Percentiles rank a stretch among this genome's conserved stretches.
Evolutionary conservation across 441 rosid genomes (phyloP).

Genomic region (Isatis lusitanica): DNA sequence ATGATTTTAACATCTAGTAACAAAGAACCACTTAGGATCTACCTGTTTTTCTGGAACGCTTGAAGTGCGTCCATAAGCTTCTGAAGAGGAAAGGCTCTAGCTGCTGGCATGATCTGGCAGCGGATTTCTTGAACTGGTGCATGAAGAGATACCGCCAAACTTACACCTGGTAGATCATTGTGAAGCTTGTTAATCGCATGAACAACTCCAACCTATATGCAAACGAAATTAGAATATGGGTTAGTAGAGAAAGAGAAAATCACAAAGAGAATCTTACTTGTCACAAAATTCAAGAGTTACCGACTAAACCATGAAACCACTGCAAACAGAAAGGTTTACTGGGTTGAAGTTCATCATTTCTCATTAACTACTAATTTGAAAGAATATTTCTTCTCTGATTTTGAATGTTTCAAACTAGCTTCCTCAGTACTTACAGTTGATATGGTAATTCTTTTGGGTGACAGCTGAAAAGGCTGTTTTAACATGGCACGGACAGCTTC

Average conservation of each 20-base stretch:
- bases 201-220: slow-evolving; percentile 83
- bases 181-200: slow-evolving; percentile 93
- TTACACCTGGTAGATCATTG: slow-evolving; percentile 84
- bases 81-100: slow-evolving; percentile 94
- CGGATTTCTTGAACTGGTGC: slow-evolving; percentile 96
- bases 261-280: background rate
- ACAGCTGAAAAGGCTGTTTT: slow-evolving; percentile 78
- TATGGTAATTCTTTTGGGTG: slow-evolving; percentile 81
- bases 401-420: background rate
- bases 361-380: background rate
- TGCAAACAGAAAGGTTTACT: background rate
- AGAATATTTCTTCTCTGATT: background rate
- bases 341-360: background rate
- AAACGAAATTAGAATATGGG: background rate
- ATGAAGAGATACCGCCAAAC: slow-evolving; percentile 91
- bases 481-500: slow-evolving; percentile 80
- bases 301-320: background rate
- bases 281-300: background rate
- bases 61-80: slow-evolving; percentile 87
- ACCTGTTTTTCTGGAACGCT: slow-evolving; percentile 80
- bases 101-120: slow-evolving; percentile 97
- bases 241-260: background rate
- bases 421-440: slow-evolving; percentile 65
- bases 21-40: background rate
- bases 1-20: background rate